phyloP scores from a whole-genome alignment of 208 protist genomes.

The Acanthamoeba divionensis region DNA sequence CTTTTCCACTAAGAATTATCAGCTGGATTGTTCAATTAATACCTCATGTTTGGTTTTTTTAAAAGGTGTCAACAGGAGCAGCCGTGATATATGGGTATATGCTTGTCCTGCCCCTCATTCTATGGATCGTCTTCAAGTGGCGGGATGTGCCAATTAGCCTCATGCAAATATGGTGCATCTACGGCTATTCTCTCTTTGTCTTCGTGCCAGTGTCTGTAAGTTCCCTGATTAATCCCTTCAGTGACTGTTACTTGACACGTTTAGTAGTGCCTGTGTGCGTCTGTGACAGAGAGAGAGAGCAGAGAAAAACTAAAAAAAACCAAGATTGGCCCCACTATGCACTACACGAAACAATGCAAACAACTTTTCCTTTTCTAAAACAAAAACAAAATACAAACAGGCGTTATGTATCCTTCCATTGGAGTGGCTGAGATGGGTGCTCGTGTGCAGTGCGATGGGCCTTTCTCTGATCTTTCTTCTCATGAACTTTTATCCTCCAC shows the following conservation, averaged over 20 bases:
- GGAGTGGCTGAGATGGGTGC: not conserved
- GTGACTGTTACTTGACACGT: not conserved
- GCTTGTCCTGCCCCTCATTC: not conserved
- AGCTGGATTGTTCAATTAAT: too few relatives aligned
- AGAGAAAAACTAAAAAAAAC: too few relatives aligned
- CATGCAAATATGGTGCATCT: constrained; percentile 32
- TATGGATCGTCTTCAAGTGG: constrained; percentile 48
- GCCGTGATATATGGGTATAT: constrained; percentile 23
- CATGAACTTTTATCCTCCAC: constrained; percentile 28
- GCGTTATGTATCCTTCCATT: not conserved
- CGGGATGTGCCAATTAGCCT: not conserved
- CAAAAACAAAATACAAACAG: too few relatives aligned
- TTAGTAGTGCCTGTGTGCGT: not conserved
- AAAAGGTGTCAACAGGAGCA: constrained; percentile 9
- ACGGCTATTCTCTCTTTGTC: constrained; percentile 51
- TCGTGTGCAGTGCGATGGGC: not conserved
- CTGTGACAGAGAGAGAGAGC: too few relatives aligned
- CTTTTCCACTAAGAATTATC: too few relatives aligned
- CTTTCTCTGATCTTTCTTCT: not conserved
- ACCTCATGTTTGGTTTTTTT: too few relatives aligned
- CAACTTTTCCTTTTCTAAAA: too few relatives aligned
- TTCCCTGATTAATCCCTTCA: not conserved
- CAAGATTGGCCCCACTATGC: too few relatives aligned
- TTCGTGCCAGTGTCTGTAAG: constrained; percentile 34
- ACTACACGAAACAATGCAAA: too few relatives aligned